Conservation (phyloP, 1,139 yeast species). For the Candida tunisiensis region DNA sequence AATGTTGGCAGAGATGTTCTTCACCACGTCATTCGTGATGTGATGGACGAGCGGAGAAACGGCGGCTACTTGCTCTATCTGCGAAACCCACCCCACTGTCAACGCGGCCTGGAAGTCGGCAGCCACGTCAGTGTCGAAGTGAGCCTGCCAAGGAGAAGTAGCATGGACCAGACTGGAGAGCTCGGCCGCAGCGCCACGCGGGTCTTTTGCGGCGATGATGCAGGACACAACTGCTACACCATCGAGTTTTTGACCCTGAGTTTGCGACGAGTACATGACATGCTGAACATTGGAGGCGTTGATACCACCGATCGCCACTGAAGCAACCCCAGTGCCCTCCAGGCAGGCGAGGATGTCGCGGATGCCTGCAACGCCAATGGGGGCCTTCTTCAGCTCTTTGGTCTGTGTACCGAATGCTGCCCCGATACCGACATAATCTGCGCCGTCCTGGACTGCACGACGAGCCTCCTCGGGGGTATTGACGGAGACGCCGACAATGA, state of each 20-base stretch:
- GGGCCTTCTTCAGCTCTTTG: constrained; percentile 28
- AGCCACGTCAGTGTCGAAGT: not conserved
- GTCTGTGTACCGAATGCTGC: constrained; percentile 61
- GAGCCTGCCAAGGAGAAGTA: constrained; percentile 7
- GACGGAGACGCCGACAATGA: constrained; percentile 71
- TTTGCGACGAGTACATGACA: constrained; percentile 33
- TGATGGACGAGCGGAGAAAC: constrained; percentile 59
- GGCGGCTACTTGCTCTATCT: constrained; percentile 2
- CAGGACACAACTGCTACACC: constrained; percentile 84
- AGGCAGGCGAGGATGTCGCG: constrained; percentile 16
- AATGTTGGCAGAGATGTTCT: constrained; percentile 80
- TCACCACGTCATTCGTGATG: constrained; percentile 80
- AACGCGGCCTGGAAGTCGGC: not conserved
- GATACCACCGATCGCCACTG: constrained; percentile 82
- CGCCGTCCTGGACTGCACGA: constrained; percentile 19
- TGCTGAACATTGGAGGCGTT: constrained; percentile 45
- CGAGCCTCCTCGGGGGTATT: constrained; percentile 41
- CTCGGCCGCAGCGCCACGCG: constrained; percentile 34
- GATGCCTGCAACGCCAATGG: constrained; percentile 1
- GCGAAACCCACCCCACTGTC: too few relatives aligned
- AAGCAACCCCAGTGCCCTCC: constrained; percentile 26
- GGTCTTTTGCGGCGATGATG: constrained; percentile 53
- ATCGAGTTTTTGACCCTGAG: constrained; percentile 34
- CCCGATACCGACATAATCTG: constrained; percentile 78
- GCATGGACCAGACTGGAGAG: constrained; percentile 7